Percentiles rank a stretch among this genome's conserved stretches.
Conservation (phyloP, 305 asterid genomes). For the Plantago lanceolata region DNA sequence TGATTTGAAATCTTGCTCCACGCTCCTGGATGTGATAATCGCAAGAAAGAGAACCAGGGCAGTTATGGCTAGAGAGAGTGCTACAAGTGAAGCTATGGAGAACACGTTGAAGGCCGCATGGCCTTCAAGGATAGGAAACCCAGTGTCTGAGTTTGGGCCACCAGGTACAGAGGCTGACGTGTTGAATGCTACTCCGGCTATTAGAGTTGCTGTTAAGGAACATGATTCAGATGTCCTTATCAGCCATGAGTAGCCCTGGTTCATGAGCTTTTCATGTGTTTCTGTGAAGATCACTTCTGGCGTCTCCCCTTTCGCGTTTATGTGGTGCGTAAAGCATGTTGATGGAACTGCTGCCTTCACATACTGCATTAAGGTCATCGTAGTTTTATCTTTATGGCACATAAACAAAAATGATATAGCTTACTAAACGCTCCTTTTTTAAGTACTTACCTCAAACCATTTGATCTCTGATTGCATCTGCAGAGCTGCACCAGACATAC, state of each 20-base stretch:
- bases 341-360: background rate
- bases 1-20: background rate
- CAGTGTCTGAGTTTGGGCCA: background rate
- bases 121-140: conserved; percentile 4
- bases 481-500: conserved; percentile 1
- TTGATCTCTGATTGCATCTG: conserved; percentile 9
- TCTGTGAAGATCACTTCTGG: background rate
- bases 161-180: conserved; percentile 5
- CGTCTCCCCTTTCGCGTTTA: background rate
- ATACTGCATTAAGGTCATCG: background rate
- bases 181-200: background rate
- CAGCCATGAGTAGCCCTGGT: background rate
- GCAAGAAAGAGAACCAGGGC: conserved; percentile 5
- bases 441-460: background rate
- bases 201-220: background rate
- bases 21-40: background rate
- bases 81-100: conserved; percentile 5
- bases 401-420: too few relatives aligned
- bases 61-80: background rate
- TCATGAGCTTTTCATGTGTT: background rate
- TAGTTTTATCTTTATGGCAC: too few relatives aligned
- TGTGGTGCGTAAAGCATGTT: conserved; percentile 2
- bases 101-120: background rate
- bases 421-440: background rate
- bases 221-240: conserved; percentile 2